These are phyloP conservation scores for Cladosporium cucumerinum DNA, from an alignment of 2,329 filamentous ascomycete species.

Conservation along the genomic window DNA sequence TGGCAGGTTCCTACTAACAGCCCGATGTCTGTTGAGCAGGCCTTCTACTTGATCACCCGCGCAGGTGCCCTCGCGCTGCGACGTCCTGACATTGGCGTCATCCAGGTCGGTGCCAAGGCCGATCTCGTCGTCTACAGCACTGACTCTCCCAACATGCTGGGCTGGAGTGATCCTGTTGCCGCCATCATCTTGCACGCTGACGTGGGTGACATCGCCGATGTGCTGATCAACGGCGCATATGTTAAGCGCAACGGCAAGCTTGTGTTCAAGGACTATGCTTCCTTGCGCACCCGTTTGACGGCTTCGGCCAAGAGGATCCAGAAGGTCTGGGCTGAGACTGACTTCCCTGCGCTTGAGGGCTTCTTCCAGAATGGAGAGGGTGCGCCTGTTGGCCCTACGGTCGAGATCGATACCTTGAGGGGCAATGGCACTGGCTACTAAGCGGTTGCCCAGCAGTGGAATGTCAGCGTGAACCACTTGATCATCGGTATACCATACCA, in stretches of 20 bases:
- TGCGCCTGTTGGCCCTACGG: slow-evolving; percentile 1
- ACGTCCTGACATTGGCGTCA: slow-evolving; percentile 50
- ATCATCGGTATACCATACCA: neutral
- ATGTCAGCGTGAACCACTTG: neutral
- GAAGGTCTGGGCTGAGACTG: slow-evolving; percentile 16
- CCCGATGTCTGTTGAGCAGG: slow-evolving; percentile 54
- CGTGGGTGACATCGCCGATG: slow-evolving; percentile 51
- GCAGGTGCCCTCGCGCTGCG: slow-evolving; percentile 52
- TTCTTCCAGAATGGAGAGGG: slow-evolving; percentile 9
- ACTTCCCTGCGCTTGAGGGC: slow-evolving; percentile 11
- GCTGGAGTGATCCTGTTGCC: slow-evolving; percentile 55
- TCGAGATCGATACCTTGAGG: slow-evolving; percentile 8
- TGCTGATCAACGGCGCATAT: slow-evolving; percentile 50
- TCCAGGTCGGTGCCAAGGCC: slow-evolving; percentile 51
- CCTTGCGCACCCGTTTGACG: slow-evolving; percentile 1
- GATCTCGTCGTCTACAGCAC: slow-evolving; percentile 55
- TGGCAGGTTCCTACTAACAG: slow-evolving; percentile 47
- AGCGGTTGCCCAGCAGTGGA: neutral
- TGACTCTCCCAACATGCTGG: slow-evolving; percentile 48
- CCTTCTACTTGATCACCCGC: slow-evolving; percentile 55
- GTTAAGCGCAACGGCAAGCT: slow-evolving; percentile 44
- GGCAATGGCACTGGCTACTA: slow-evolving; percentile 10
- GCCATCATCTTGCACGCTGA: slow-evolving; percentile 56
- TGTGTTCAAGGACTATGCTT: slow-evolving; percentile 14
- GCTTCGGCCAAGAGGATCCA: slow-evolving; percentile 14